Base-by-base conservation (phyloP, 768 basidiomycete genomes). In the Suillus luteus region DNA sequence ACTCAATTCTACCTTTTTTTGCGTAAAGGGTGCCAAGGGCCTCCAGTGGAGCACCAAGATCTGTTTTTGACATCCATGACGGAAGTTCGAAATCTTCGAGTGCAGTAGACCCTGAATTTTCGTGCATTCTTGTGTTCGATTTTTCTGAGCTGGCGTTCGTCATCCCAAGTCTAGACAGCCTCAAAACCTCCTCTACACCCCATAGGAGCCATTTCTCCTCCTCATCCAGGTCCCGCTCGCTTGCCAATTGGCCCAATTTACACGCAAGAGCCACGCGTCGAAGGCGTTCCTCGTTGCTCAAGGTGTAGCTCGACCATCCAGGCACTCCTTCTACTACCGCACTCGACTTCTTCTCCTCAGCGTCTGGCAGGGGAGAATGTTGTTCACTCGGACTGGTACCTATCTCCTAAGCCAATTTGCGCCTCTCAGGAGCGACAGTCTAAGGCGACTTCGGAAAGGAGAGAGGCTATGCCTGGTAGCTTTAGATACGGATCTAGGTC, bases 31-130 rank as follows among this genome's bases (percentile, higher is more conserved):
- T 77, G 1, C 85, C 90, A 5, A 92, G 78, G 0, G 87, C 85
- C 67, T 89, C 89, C 40, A 91, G 78, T 1, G 89, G 89, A 11
- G 88, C 86, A 22, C 85, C 87, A 31, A 91, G 74, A 66, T 91
- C 87, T 24, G 82, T 80, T 62, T 78, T 80, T 10, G 79, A 77
- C 55, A 83, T 83, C 90, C 90, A 91, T n/a, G 70, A 64, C 1
- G 90, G 89, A 58, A 90, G 67, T 15, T 80, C 79, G 24, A 91
- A 76, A 60, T 86, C 85, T 1, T 82, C 77, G 10, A 85, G 77
- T 41, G 82, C 74, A 0, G 80, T 66, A 2, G 69, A 52, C 5
- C 64, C 40, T 7, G 61, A 59, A 1, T 55, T 3, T 15, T n/a
- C 12, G 1, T 58, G 59, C 11, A 61, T 4, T 22, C 8, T 35